Evolutionary conservation across 2,329 filamentous ascomycete genomes (phyloP).

Genomic region (Venturia oleaginea): DNA sequence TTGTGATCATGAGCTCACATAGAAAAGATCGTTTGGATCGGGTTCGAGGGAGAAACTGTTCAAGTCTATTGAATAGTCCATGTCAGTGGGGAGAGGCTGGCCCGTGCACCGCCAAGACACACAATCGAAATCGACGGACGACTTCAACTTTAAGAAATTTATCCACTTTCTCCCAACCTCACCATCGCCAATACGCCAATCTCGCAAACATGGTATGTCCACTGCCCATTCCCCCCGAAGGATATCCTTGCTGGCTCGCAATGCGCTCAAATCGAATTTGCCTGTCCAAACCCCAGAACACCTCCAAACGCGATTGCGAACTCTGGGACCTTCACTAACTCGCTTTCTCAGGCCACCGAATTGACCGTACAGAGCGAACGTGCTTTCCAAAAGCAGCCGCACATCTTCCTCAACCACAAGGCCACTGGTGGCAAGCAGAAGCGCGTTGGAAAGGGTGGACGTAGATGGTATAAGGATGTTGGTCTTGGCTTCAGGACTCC

Average conservation of each 20-base stretch:
- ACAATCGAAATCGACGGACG: not conserved
- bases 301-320: not conserved
- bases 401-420: constrained; percentile 99
- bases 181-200: not conserved
- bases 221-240: not conserved
- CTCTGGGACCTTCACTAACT: constrained; percentile 28
- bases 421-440: constrained; percentile 68
- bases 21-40: not conserved
- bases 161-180: not conserved
- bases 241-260: not conserved
- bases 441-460: constrained; percentile 80
- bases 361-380: constrained; percentile 90
- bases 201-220: not conserved
- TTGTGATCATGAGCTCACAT: not conserved
- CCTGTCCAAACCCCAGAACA: constrained; percentile 19
- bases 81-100: not conserved
- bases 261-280: not conserved
- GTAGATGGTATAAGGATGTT: constrained; percentile 99
- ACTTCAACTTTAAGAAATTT: not conserved
- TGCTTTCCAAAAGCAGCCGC: constrained; percentile 96
- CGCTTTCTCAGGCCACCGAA: constrained; percentile 28
- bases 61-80: too few species aligned
- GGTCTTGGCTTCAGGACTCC: constrained; percentile 98
- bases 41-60: too few species aligned
- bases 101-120: not conserved